Conservation (phyloP, 108 stramenopile species). For the Thalassiosira profunda region DNA sequence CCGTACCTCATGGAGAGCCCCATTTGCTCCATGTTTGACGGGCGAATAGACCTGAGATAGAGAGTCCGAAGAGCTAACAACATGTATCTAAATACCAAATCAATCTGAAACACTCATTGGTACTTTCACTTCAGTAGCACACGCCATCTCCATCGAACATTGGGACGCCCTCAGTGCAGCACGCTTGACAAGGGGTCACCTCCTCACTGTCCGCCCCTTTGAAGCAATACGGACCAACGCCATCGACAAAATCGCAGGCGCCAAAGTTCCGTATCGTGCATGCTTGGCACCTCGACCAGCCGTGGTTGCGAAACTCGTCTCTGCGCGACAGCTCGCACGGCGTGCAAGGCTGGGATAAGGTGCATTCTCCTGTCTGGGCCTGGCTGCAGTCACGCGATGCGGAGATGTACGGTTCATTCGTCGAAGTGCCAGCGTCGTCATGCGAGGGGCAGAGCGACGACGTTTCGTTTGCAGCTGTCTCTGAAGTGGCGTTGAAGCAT, state of each 20-base stretch:
- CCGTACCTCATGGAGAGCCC: too few relatives aligned
- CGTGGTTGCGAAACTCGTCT: constrained; percentile 16
- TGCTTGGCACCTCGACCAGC: constrained; percentile 29
- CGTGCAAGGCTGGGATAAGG: constrained; percentile 16
- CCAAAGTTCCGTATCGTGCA: constrained; percentile 18
- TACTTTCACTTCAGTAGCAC: too few relatives aligned
- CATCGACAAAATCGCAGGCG: constrained; percentile 26
- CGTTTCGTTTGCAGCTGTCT: neutral
- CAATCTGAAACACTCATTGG: too few relatives aligned
- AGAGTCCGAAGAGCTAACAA: too few relatives aligned
- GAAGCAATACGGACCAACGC: constrained; percentile 38
- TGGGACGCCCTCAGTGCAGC: constrained; percentile 25
- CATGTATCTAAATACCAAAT: too few relatives aligned
- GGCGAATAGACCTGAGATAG: too few relatives aligned
- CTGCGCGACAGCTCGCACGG: constrained; percentile 33
- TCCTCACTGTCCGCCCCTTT: constrained; percentile 1
- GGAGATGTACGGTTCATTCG: constrained; percentile 22
- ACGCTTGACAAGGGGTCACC: constrained; percentile 26
- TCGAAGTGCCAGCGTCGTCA: neutral
- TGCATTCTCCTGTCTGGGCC: constrained; percentile 15
- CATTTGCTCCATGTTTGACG: too few relatives aligned
- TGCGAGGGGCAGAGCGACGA: constrained; percentile 3
- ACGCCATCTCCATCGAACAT: constrained; percentile 22
- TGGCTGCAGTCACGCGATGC: constrained; percentile 21
- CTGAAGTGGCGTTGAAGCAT: neutral